Evolutionary conservation across 169 alveolate genomes (phyloP).

Genomic region (Besnoitia besnoiti): DNA sequence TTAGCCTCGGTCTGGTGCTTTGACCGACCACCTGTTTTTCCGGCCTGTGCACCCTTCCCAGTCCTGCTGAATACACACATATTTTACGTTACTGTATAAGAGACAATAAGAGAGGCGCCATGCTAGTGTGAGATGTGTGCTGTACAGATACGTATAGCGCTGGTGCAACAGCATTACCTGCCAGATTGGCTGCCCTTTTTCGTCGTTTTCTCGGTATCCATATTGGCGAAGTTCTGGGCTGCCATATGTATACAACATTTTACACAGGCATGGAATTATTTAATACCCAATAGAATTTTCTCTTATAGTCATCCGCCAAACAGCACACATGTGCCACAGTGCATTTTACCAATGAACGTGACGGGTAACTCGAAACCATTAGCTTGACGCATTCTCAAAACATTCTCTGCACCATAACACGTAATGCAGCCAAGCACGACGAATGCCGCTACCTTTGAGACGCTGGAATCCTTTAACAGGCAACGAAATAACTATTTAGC

Average conservation of each 20-base stretch:
- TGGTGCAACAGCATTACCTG: not conserved
- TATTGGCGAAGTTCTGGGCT: not conserved
- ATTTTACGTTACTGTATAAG: no score
- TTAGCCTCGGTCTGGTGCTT: not conserved
- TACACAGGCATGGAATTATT: not conserved
- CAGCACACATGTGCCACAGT: not conserved
- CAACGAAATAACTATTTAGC: no score
- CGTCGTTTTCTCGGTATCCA: conserved; percentile 1
- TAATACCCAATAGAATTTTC: not conserved
- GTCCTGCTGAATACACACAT: not conserved
- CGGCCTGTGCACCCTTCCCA: not conserved
- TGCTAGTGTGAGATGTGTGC: not conserved
- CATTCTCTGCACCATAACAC: no score
- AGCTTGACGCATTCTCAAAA: no score
- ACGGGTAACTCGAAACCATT: no score
- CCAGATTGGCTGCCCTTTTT: not conserved
- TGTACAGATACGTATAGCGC: not conserved
- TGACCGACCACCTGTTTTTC: not conserved
- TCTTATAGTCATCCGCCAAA: no score
- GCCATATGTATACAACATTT: not conserved
- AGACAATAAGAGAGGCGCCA: no score
- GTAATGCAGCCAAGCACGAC: no score
- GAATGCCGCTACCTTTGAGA: no score
- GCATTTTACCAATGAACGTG: no score
- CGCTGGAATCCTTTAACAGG: no score